Evolutionary conservation across 306 rosid species (phyloP), one percentile per base, ranked within the genome.

Genomic region (Geum urbanum): DNA sequence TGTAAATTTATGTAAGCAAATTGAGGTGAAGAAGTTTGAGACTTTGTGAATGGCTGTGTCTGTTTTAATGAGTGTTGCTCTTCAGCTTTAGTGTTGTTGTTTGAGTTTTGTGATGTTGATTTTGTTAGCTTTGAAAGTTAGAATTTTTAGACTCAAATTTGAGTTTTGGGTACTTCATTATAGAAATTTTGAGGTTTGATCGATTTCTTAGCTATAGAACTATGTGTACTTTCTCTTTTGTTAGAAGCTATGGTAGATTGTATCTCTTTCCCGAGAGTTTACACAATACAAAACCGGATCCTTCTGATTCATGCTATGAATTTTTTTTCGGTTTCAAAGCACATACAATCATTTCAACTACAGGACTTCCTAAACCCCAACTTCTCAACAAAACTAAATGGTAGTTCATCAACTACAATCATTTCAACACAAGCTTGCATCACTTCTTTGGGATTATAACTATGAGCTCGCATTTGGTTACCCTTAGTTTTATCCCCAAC

Each of bases 191-290:
- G 32, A 27, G 32, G 32, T 27, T 27, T 27, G 32, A 27, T 27
- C 32, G 32, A 27, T 27, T 27, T 27, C 32, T 27, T 27, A 27
- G 32, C 75, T 22, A 83, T 94, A 74, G 99, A 88, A 86, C 91
- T 91, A 32, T 81, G 89, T 10, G 91, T 92, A 80, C 97, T 27
- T 27, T 27, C 32, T 27, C 32, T 27, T 27, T 27, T 8, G 8
- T 37, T 16, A 0, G 53, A 22, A 49, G 22, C 47, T n/a, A 2
- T 46, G 15, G 18, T 27, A 46, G 10, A 18, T 37, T 52, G 13
- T 24, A 20, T 54, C 43, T 55, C 44, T 19, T 20, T 54, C 24
- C 4, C 5, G 2, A 54, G 9, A 52, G 40, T 55, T 8, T 35
- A 50, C 71, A 14, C 16, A 49, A 5, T 67, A 35, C 32, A 8